Percentiles rank a stretch among this genome's conserved stretches.
Evolutionary conservation across 345 rosid genomes (phyloP).

Genomic region (Citrus reticulata): DNA sequence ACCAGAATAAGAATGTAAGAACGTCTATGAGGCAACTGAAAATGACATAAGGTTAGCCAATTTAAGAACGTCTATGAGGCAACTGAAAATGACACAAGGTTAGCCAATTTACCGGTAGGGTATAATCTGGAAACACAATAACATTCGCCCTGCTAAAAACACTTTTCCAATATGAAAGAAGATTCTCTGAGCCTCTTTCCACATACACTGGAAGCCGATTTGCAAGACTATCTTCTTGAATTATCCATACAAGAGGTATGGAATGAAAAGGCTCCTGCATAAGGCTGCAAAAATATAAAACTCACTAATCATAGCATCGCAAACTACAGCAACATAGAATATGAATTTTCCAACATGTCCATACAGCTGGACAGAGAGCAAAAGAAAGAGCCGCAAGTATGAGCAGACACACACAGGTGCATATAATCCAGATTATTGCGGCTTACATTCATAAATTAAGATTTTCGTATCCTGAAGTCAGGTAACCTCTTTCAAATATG

Average conservation of each 20-base stretch:
- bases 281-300: constrained; percentile 85
- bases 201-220: constrained; percentile 64
- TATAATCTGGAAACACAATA: constrained; percentile 75
- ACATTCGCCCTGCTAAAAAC: constrained; percentile 73
- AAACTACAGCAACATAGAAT: constrained; percentile 16
- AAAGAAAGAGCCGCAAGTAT: neutral
- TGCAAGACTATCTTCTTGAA: constrained; percentile 88
- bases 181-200: constrained; percentile 63
- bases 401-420: neutral
- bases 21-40: constrained; percentile 5
- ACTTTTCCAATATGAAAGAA: constrained; percentile 69
- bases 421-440: neutral
- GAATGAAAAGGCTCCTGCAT: constrained; percentile 96
- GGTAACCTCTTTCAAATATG: neutral
- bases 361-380: neutral
- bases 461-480: neutral
- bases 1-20: constrained; percentile 20
- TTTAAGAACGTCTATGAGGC: constrained; percentile 10
- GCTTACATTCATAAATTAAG: neutral
- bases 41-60: neutral
- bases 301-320: constrained; percentile 47
- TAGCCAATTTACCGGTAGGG: constrained; percentile 62
- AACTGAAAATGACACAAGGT: too few species aligned
- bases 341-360: constrained; percentile 7
- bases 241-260: constrained; percentile 85